Conservation (phyloP, 129 eudicot species). For the Centella asiatica region DNA sequence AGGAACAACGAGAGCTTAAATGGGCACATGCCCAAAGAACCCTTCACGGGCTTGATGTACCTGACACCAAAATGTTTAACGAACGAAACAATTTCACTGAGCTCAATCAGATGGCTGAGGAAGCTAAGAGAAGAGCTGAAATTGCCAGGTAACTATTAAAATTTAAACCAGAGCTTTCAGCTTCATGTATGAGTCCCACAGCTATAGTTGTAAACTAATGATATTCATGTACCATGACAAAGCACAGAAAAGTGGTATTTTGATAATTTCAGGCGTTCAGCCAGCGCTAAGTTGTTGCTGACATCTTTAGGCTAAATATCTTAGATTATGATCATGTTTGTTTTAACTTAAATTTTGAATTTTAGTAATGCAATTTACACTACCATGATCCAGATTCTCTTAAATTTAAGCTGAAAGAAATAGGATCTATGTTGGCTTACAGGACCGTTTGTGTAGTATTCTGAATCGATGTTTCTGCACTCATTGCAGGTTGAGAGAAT, state of each 20-base stretch:
- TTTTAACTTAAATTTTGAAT: too few species aligned
- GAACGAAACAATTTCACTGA: conserved; percentile 69
- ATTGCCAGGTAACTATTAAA: conserved; percentile 61
- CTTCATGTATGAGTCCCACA: neutral
- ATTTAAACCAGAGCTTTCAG: neutral
- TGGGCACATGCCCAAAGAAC: conserved; percentile 99
- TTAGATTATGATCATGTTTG: too few species aligned
- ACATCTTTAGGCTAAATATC: too few species aligned
- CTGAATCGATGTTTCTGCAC: neutral
- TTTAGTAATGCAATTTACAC: too few species aligned
- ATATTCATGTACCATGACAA: neutral
- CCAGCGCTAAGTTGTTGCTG: too few species aligned
- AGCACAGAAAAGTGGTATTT: too few species aligned
- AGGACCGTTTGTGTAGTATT: neutral
- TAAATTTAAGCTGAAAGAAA: too few species aligned
- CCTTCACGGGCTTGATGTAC: conserved; percentile 96
- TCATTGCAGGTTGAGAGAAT: conserved; percentile 73
- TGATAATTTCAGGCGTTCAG: too few species aligned
- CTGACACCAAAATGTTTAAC: conserved; percentile 77
- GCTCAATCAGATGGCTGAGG: conserved; percentile 99
- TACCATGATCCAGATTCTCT: too few species aligned
- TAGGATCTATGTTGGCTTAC: too few species aligned
- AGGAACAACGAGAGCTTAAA: conserved; percentile 90
- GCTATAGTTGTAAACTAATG: neutral
- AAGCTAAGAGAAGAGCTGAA: conserved; percentile 97